Evolutionary conservation across 352 stramenopile genomes (phyloP).

Genomic region (Phytophthora podocarpi): DNA sequence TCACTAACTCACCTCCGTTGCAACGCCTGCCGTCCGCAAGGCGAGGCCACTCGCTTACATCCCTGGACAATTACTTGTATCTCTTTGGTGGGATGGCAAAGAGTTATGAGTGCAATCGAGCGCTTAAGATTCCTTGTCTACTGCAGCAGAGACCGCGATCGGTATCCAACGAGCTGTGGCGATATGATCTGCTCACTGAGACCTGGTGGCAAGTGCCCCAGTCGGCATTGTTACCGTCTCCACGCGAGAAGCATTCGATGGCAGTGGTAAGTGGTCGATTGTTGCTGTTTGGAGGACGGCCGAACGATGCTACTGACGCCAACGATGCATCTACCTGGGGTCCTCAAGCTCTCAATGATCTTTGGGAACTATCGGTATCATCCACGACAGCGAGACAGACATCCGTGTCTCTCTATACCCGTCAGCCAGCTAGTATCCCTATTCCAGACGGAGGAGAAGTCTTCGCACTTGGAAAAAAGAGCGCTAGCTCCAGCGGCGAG

Average conservation of each 20-base stretch:
- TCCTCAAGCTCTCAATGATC: slow-evolving; percentile 47
- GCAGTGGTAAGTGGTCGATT: slow-evolving; percentile 47
- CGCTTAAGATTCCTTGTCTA: slow-evolving; percentile 49
- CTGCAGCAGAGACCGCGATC: slow-evolving; percentile 13
- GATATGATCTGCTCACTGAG: slow-evolving; percentile 55
- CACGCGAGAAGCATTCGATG: slow-evolving; percentile 69
- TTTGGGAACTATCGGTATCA: slow-evolving; percentile 68
- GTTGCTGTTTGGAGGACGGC: slow-evolving; percentile 65
- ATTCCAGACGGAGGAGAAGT: slow-evolving; percentile 57
- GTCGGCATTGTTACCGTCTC: slow-evolving; percentile 17
- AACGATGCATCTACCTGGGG: slow-evolving; percentile 32
- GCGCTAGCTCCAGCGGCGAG: slow-evolving; percentile 23
- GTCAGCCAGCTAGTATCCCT: slow-evolving; percentile 35
- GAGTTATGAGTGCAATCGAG: slow-evolving; percentile 65
- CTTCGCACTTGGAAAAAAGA: slow-evolving; percentile 54
- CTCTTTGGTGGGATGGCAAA: slow-evolving; percentile 66
- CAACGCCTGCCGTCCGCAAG: slow-evolving; percentile 53
- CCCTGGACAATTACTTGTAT: slow-evolving; percentile 55
- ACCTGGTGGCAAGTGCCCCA: slow-evolving; percentile 55
- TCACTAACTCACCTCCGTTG: slow-evolving; percentile 35
- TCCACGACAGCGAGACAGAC: slow-evolving; percentile 43
- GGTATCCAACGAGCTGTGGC: slow-evolving; percentile 77
- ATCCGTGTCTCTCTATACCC: slow-evolving; percentile 40
- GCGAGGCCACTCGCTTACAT: slow-evolving; percentile 63
- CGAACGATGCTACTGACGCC: slow-evolving; percentile 20